Evolutionary conservation across 176 grass and related monocot species (phyloP), one percentile per base, ranked within the genome.

Genomic region (Oryza punctata): DNA sequence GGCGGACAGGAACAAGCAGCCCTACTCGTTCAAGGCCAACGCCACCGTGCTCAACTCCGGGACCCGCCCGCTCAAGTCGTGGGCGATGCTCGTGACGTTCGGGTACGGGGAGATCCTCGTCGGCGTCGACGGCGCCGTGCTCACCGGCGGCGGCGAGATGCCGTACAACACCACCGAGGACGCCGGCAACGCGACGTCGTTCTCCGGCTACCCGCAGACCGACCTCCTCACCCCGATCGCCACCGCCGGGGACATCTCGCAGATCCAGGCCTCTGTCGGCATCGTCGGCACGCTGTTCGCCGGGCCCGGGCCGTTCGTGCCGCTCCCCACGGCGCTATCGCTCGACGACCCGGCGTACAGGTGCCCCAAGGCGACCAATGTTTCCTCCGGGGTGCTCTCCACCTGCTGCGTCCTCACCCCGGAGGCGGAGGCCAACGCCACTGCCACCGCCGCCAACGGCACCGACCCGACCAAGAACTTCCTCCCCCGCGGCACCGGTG

Each of bases 141-240:
- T 98, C 84, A 91, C 95, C 23, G 86, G 79, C 29, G 92, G 90
- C 38, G 81, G 78, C 41, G 81, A 92, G 0, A 43, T 95, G 37
- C 95, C 95, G 3, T 95, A 98, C 71, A 91, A 94, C 78, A 95
- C 95, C 59, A 89, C 90, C 25, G n/a, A 63, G 1, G 77, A 88
- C 77, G 84, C 90, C 47, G 84, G 89, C 70, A 97, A 97, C 52
- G 84, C 84, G 67, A 98, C 92, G 9, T 94, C 92, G 29, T 93
- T 98, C 90, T 93, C 95, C 27, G 95, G 95, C 2, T 87, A 81
- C 86, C 81, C 95, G 15, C 94, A 88, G 78, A 79, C 92, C 50
- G 92, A 98, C 83, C 92, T 98, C 25, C 68, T 86, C 66, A 94
- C 95, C 21, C 92, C 92, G 23, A 98, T 98, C 35, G 86, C 94